Conservation (phyloP, 306 rosid genomes). For the Calophaca sinica region DNA sequence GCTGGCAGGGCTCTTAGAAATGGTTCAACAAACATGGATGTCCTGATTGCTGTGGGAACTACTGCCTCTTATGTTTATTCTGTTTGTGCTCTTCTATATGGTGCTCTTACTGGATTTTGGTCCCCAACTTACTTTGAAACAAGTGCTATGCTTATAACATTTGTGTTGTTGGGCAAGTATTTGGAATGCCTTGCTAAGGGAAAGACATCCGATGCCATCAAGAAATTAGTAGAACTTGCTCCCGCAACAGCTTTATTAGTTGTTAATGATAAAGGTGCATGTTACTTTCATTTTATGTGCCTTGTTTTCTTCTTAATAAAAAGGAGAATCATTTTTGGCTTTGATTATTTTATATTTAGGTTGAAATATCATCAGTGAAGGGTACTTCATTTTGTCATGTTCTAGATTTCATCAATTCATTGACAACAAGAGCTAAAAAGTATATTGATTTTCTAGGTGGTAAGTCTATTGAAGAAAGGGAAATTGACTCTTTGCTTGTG, state of each 20-base stretch:
- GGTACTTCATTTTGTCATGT: slow-evolving; percentile 16
- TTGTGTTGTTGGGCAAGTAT: slow-evolving; percentile 92
- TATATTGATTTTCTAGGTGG: slow-evolving; percentile 60
- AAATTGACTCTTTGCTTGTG: slow-evolving; percentile 85
- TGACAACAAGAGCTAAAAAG: slow-evolving; percentile 20
- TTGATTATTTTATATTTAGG: slow-evolving; percentile 34
- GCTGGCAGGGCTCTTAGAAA: slow-evolving; percentile 95
- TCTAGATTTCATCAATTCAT: slow-evolving; percentile 14
- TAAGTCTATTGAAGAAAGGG: slow-evolving; percentile 71
- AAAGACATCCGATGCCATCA: slow-evolving; percentile 97
- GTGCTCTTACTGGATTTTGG: slow-evolving; percentile 93
- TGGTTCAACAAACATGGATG: slow-evolving; percentile 97
- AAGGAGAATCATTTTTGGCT: slow-evolving; percentile 18
- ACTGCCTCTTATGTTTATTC: slow-evolving; percentile 91
- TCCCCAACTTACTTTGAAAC: slow-evolving; percentile 94
- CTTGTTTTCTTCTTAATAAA: slow-evolving; percentile 20
- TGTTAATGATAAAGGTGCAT: slow-evolving; percentile 74
- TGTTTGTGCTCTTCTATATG: slow-evolving; percentile 87
- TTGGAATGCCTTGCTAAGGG: slow-evolving; percentile 97
- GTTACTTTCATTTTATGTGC: slow-evolving; percentile 26
- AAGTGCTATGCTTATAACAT: slow-evolving; percentile 96
- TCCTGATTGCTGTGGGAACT: slow-evolving; percentile 94
- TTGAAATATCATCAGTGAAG: slow-evolving; percentile 18
- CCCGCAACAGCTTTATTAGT: slow-evolving; percentile 84
- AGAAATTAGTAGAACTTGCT: slow-evolving; percentile 85